phyloP scores from a whole-genome alignment of 169 alveolate genomes.

The Plasmodium malariae region DNA sequence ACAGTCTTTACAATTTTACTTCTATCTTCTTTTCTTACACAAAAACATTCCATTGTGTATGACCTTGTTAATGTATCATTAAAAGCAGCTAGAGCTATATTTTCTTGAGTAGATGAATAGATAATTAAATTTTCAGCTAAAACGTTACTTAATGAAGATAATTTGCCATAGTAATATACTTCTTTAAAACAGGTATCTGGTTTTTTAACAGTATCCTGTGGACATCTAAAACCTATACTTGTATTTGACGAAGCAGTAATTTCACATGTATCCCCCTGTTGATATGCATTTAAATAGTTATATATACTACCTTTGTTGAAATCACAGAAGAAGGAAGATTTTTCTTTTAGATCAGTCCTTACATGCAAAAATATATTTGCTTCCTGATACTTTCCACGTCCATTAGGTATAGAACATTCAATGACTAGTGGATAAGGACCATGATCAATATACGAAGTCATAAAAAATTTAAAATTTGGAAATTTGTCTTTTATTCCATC shows the following conservation, averaged over 20 bases:
- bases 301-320: constrained; percentile 14
- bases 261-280: constrained; percentile 25
- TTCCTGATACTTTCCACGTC: neutral
- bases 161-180: constrained; percentile 9
- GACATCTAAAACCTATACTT: constrained; percentile 53
- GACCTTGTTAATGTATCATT: constrained; percentile 3
- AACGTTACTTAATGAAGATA: neutral
- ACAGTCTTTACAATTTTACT: constrained; percentile 18
- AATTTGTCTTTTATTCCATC: neutral
- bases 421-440: constrained; percentile 50
- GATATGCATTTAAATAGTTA: constrained; percentile 27
- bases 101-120: constrained; percentile 17
- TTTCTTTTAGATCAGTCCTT: constrained; percentile 15
- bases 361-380: constrained; percentile 23
- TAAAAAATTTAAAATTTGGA: constrained; percentile 20
- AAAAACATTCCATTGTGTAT: constrained; percentile 34
- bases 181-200: constrained; percentile 36
- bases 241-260: constrained; percentile 18
- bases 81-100: constrained; percentile 43
- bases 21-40: constrained; percentile 10
- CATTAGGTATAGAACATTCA: constrained; percentile 33
- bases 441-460: constrained; percentile 47
- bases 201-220: constrained; percentile 20
- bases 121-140: constrained; percentile 9
- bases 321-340: constrained; percentile 33